phyloP scores from a whole-genome alignment of 352 stramenopile species.

The Pythium biforme region DNA sequence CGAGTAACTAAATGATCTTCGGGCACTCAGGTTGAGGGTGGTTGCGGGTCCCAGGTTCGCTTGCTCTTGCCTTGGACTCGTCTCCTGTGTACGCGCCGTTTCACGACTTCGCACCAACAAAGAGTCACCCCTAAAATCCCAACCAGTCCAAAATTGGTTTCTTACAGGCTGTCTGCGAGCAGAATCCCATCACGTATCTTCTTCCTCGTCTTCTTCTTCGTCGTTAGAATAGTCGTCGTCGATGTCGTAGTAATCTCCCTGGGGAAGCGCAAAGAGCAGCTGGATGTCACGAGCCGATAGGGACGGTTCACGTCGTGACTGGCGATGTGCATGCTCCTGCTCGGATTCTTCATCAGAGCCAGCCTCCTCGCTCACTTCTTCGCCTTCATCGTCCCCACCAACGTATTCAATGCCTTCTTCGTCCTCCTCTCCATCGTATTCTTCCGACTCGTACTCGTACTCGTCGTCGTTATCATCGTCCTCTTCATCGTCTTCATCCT shows the following conservation, averaged over 20 bases:
- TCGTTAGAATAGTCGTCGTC: conserved; percentile 79
- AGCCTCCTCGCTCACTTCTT: conserved; percentile 21
- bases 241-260: conserved; percentile 65
- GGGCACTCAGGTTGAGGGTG: too few relatives aligned
- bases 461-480: conserved; percentile 47
- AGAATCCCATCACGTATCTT: conserved; percentile 31
- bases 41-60: too few relatives aligned
- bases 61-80: background rate
- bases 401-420: conserved; percentile 32
- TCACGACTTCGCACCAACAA: conserved; percentile 3
- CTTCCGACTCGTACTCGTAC: conserved; percentile 36
- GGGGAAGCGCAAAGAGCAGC: conserved; percentile 70
- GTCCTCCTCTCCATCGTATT: conserved; percentile 34
- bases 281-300: conserved; percentile 49
- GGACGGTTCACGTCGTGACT: background rate
- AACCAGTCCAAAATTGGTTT: background rate
- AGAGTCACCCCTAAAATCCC: background rate
- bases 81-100: conserved; percentile 9
- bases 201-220: conserved; percentile 66
- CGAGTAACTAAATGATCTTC: background rate
- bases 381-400: conserved; percentile 21
- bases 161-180: background rate
- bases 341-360: conserved; percentile 1
- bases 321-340: background rate
- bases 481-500: conserved; percentile 43